phyloP scores from a whole-genome alignment of 495 filamentous ascomycete species.

The Extremus antarcticus region DNA sequence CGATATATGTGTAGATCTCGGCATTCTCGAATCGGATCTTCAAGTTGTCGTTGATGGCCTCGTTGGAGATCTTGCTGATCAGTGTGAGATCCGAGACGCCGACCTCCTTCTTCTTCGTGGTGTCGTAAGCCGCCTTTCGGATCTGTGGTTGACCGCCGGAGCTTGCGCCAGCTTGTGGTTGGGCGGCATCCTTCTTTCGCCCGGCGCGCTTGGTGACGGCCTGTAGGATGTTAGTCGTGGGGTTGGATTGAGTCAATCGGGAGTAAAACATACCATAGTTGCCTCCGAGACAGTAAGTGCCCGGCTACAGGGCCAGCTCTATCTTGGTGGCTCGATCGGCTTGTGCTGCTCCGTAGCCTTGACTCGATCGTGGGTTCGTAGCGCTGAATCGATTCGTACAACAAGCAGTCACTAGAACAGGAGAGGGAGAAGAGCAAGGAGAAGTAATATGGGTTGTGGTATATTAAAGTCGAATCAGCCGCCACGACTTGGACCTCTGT shows the following conservation, averaged over 20 bases:
- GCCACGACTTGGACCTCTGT: neutral
- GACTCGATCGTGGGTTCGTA: neutral
- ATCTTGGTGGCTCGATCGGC: neutral
- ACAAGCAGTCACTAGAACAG: neutral
- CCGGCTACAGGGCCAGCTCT: neutral
- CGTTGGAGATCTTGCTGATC: conserved; percentile 95
- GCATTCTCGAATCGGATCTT: conserved; percentile 92
- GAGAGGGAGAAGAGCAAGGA: neutral
- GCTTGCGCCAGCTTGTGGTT: conserved; percentile 27
- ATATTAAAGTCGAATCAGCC: neutral
- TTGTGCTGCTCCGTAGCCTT: neutral
- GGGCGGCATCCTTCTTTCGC: conserved; percentile 53
- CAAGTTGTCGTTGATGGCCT: conserved; percentile 98
- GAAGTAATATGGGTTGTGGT: neutral
- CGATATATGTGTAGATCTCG: conserved; percentile 99
- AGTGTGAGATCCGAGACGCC: conserved; percentile 96
- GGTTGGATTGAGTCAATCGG: neutral
- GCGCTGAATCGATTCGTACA: neutral
- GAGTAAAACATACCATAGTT: neutral
- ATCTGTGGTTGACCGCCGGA: conserved; percentile 51
- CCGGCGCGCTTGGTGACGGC: conserved; percentile 43
- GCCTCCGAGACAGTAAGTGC: neutral
- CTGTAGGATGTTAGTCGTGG: conserved; percentile 2
- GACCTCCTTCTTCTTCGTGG: conserved; percentile 96
- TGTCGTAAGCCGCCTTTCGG: conserved; percentile 92